These are phyloP conservation scores for Microbotryomycetes sp. DNA, from an alignment of 1,284 basidiomycete genomes.

Conservation along the genomic window DNA sequence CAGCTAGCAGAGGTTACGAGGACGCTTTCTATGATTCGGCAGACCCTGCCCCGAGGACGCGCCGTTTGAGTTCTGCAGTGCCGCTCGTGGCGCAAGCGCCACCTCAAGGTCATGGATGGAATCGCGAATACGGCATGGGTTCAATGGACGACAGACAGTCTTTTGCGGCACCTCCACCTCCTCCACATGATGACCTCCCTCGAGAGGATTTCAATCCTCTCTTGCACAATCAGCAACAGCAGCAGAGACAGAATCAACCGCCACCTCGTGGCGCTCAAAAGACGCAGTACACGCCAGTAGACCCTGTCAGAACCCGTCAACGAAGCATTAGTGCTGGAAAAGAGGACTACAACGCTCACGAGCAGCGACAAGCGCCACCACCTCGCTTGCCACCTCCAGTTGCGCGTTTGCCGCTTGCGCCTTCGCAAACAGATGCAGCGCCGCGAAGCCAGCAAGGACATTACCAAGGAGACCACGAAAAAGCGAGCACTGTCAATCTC, in stretches of 20 bases:
- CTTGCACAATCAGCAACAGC: background rate
- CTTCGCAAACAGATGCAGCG: background rate
- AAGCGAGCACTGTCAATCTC: slow-evolving; percentile 17
- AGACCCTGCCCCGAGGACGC: background rate
- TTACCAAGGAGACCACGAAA: slow-evolving; percentile 2
- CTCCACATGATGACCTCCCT: slow-evolving; percentile 3
- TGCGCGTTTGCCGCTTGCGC: background rate
- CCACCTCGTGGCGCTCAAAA: background rate
- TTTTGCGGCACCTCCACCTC: background rate
- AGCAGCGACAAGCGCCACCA: background rate
- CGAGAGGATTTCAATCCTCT: slow-evolving; percentile 25
- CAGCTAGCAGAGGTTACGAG: background rate
- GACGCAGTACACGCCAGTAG: slow-evolving; percentile 10
- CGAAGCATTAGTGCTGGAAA: slow-evolving; percentile 9
- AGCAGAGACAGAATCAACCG: background rate
- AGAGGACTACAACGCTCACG: background rate
- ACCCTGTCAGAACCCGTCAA: slow-evolving; percentile 9
- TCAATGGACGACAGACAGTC: background rate
- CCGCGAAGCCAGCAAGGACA: background rate
- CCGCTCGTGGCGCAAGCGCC: background rate
- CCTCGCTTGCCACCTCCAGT: background rate
- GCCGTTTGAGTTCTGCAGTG: background rate
- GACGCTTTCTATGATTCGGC: background rate
- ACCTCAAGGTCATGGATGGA: background rate
- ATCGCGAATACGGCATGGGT: background rate